Conservation (phyloP, 2,329 filamentous ascomycete genomes). For the Cytospora chrysosperma region DNA sequence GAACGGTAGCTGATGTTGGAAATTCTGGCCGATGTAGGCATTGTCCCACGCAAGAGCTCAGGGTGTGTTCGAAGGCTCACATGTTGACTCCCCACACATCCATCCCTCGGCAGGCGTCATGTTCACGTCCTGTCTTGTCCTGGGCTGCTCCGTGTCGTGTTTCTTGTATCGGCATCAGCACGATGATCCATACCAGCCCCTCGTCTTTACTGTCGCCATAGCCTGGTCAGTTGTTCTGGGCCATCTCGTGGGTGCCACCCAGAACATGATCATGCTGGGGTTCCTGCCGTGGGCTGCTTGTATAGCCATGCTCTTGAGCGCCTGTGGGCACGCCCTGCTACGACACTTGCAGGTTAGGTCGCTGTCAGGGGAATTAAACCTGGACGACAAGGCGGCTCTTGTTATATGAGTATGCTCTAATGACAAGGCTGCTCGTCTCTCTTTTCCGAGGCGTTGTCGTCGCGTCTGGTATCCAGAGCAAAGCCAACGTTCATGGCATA, state of each 20-base stretch:
- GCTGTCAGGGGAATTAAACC: neutral
- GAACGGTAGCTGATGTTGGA: neutral
- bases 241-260: slow-evolving; percentile 27
- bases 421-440: neutral
- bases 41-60: neutral
- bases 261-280: slow-evolving; percentile 36
- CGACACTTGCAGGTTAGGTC: neutral
- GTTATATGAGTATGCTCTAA: neutral
- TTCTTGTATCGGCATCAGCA: slow-evolving; percentile 36
- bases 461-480: too few species aligned
- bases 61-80: neutral
- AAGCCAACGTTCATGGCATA: neutral
- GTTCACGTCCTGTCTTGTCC: slow-evolving; percentile 35
- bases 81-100: slow-evolving; percentile 25
- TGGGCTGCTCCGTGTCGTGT: slow-evolving; percentile 38
- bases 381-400: slow-evolving; percentile 1
- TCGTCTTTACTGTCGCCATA: slow-evolving; percentile 33
- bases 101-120: slow-evolving; percentile 35
- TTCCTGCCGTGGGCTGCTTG: slow-evolving; percentile 38
- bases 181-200: slow-evolving; percentile 33
- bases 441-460: too few species aligned
- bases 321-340: slow-evolving; percentile 28
- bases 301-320: slow-evolving; percentile 36
- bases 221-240: slow-evolving; percentile 29
- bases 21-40: neutral